Conservation (phyloP, 441 rosid genomes). For the Pelargonium cotyledonis region DNA sequence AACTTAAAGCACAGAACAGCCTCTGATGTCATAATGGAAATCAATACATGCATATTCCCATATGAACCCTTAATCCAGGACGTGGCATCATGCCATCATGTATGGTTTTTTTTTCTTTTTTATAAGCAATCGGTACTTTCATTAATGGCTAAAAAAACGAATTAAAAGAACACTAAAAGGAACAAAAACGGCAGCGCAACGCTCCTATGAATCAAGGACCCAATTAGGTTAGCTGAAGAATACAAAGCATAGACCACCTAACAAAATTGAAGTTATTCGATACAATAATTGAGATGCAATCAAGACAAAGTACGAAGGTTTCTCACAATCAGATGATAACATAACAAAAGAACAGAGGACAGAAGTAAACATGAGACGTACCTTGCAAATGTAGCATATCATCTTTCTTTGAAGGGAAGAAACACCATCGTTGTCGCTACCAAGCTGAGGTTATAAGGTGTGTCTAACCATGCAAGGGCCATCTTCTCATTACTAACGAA, state of each 20-base stretch:
- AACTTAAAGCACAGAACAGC: too few relatives aligned
- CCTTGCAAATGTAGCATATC: constrained; percentile 90
- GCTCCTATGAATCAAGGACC: too few relatives aligned
- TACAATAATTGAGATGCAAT: not conserved
- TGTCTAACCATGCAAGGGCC: constrained; percentile 89
- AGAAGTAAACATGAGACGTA: constrained; percentile 85
- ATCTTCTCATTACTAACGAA: constrained; percentile 94
- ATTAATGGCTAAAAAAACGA: too few relatives aligned
- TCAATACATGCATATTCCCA: too few relatives aligned
- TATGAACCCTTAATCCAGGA: too few relatives aligned
- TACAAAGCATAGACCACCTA: not conserved
- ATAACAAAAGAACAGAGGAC: constrained; percentile 25
- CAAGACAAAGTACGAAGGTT: not conserved
- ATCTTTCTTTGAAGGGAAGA: constrained; percentile 94
- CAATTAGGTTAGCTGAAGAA: too few relatives aligned
- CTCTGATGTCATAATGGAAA: too few relatives aligned
- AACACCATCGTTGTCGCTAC: constrained; percentile 89
- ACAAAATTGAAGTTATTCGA: not conserved
- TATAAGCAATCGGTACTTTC: too few relatives aligned
- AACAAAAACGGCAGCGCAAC: too few relatives aligned
- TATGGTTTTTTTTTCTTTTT: too few relatives aligned
- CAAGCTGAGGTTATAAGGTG: constrained; percentile 86
- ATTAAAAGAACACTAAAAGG: too few relatives aligned
- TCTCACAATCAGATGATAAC: not conserved
- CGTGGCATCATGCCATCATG: too few relatives aligned